These are phyloP conservation scores for Rubroboletus satanas DNA, from an alignment of 768 basidiomycete species.

Conservation along the genomic window DNA sequence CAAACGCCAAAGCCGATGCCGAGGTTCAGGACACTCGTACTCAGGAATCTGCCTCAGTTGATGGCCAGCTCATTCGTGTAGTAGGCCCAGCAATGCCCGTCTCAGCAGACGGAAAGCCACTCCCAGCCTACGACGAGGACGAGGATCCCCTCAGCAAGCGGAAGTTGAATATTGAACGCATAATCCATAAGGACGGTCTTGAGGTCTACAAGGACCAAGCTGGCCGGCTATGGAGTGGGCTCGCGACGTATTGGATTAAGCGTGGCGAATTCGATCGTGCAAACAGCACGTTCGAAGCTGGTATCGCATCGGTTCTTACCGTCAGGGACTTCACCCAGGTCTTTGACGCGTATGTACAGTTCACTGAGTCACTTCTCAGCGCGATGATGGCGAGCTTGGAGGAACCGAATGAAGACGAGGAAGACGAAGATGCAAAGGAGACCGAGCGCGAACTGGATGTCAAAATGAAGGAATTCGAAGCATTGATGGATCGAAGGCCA, in stretches of 20 bases:
- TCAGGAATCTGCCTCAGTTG: conserved; percentile 42
- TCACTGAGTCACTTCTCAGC: conserved; percentile 83
- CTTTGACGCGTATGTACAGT: conserved; percentile 95
- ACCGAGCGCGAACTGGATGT: conserved; percentile 80
- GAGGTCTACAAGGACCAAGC: conserved; percentile 94
- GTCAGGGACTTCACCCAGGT: conserved; percentile 97
- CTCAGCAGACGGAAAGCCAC: conserved; percentile 46
- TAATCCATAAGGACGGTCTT: conserved; percentile 84
- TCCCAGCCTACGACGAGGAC: conserved; percentile 67
- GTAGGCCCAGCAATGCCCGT: conserved; percentile 61
- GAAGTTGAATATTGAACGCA: conserved; percentile 81
- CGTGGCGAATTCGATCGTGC: conserved; percentile 92
- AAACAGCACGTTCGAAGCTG: conserved; percentile 82
- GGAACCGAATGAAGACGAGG: conserved; percentile 67
- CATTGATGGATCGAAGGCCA: conserved; percentile 89
- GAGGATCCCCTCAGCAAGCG: conserved; percentile 70
- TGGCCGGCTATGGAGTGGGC: conserved; percentile 90
- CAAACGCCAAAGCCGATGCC: conserved; percentile 45
- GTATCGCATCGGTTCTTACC: conserved; percentile 79
- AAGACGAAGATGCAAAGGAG: conserved; percentile 76
- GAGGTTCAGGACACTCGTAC: conserved; percentile 33
- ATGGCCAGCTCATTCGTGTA: conserved; percentile 67
- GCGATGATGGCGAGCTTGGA: conserved; percentile 85
- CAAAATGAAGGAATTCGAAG: conserved; percentile 91
- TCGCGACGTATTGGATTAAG: conserved; percentile 99